Evolutionary conservation across 345 rosid genomes (phyloP).

Genomic region (Geranium brycei): DNA sequence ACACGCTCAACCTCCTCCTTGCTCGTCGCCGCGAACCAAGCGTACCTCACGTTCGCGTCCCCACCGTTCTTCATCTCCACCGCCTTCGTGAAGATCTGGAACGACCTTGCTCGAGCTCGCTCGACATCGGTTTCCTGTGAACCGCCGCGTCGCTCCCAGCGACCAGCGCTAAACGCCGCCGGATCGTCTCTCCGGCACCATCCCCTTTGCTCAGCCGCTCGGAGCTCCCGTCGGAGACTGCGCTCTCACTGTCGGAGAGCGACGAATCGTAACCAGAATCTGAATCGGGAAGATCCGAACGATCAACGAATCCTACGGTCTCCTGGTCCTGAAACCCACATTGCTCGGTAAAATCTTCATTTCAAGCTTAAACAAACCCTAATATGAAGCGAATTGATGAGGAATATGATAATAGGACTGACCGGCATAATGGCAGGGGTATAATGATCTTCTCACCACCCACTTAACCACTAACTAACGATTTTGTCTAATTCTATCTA

Average conservation of each 20-base stretch:
- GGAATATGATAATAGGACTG: no score
- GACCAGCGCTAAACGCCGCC: conserved; percentile 30
- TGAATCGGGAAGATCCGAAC: background rate
- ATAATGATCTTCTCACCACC: no score
- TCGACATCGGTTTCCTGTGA: conserved; percentile 26
- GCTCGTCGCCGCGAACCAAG: conserved; percentile 42
- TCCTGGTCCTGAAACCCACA: background rate
- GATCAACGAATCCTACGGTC: no score
- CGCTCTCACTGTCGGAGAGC: conserved; percentile 48
- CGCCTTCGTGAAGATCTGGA: conserved; percentile 39
- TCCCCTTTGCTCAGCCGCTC: conserved; percentile 34
- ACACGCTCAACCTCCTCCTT: conserved; percentile 33
- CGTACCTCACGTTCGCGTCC: conserved; percentile 37
- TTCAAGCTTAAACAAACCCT: no score
- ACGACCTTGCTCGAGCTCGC: conserved; percentile 43
- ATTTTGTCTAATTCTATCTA: no score
- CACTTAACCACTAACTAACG: no score
- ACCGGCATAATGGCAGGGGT: no score
- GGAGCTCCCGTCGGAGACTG: conserved; percentile 14
- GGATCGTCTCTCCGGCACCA: conserved; percentile 31
- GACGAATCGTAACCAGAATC: conserved; percentile 21
- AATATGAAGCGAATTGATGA: no score
- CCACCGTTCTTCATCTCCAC: conserved; percentile 36
- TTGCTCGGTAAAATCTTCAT: background rate
- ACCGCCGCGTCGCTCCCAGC: conserved; percentile 26